Percentiles rank a stretch among this genome's conserved stretches.
Conservation (phyloP, 345 rosid species). For the Populus davidiana region DNA sequence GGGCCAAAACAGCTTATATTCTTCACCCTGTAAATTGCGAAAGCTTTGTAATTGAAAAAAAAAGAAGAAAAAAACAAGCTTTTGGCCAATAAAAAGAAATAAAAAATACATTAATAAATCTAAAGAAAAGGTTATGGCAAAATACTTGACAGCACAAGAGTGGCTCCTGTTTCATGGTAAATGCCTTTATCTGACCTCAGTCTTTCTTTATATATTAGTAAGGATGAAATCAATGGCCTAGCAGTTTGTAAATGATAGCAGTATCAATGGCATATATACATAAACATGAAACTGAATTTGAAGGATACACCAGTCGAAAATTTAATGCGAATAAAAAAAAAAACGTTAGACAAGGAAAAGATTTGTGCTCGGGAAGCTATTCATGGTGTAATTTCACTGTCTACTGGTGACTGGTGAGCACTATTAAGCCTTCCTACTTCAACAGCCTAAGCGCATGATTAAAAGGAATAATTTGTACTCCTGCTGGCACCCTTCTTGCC, state of each 20-base stretch:
- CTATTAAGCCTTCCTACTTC: neutral
- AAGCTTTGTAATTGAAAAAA: neutral
- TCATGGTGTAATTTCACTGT: neutral
- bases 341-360: neutral
- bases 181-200: neutral
- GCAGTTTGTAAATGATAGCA: neutral
- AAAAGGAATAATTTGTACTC: neutral
- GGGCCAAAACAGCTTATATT: conserved; percentile 67
- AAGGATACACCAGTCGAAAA: neutral
- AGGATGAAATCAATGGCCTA: neutral
- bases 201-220: neutral
- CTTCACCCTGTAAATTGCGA: conserved; percentile 55
- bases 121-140: neutral
- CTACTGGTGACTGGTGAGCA: neutral
- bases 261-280: neutral
- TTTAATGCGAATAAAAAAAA: too few relatives aligned
- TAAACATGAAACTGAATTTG: neutral
- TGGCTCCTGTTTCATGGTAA: neutral
- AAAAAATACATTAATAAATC: neutral
- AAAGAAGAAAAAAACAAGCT: neutral
- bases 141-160: neutral
- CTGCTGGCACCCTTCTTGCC: neutral
- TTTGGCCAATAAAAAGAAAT: neutral
- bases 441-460: neutral
- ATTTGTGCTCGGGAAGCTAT: neutral